Percentiles rank a stretch among this genome's conserved stretches.
Evolutionary conservation across 106 monocot genomes (phyloP).

Genomic region (Platanthera guangdongensis): DNA sequence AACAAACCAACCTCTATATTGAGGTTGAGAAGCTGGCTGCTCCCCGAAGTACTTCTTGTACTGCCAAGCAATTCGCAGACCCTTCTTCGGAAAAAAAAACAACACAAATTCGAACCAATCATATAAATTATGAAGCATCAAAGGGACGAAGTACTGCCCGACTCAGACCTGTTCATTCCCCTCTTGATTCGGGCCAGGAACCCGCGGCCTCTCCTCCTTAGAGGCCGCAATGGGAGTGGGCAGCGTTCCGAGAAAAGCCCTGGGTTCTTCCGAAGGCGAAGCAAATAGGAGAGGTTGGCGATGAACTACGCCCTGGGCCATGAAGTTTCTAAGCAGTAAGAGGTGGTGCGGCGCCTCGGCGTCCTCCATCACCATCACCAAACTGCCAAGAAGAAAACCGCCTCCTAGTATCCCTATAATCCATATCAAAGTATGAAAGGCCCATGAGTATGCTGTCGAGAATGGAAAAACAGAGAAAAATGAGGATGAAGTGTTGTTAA

Average conservation of each 20-base stretch:
- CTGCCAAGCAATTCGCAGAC: conserved; percentile 89
- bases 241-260: conserved; percentile 76
- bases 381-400: conserved; percentile 59
- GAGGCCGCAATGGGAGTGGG: conserved; percentile 40
- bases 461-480: not conserved
- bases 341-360: conserved; percentile 88
- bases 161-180: conserved; percentile 23
- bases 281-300: conserved; percentile 70
- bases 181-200: not conserved
- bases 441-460: not conserved
- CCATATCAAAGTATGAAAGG: not conserved
- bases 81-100: conserved; percentile 27
- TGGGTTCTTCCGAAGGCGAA: conserved; percentile 48
- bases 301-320: conserved; percentile 86
- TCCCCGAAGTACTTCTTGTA: conserved; percentile 94
- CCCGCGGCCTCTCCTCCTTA: conserved; percentile 22
- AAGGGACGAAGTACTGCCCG: not conserved
- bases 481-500: conserved; percentile 9
- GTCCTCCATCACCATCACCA: conserved; percentile 91
- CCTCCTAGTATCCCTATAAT: conserved; percentile 64
- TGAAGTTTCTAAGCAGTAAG: conserved; percentile 74
- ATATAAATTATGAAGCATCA: not conserved
- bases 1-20: conserved; percentile 31
- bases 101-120: not conserved
- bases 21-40: conserved; percentile 28